A percentile compares a stretch with the other conserved stretches of the same genome.
These are phyloP conservation scores for Persicaria maculosa DNA, from an alignment of 148 eudicot species.

Conservation along the genomic window DNA sequence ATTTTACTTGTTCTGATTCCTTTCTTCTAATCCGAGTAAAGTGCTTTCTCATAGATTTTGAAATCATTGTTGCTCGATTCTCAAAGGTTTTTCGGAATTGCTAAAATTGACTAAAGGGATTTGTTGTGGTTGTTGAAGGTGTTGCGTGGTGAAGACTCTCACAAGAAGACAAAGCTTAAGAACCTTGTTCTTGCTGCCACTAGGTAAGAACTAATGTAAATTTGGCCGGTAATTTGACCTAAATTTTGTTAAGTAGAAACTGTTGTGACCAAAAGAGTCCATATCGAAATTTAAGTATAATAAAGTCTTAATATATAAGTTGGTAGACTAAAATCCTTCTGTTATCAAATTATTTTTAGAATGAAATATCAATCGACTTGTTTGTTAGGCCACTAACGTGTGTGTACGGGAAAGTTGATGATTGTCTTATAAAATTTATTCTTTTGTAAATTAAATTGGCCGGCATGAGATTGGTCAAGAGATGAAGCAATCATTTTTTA, in stretches of 20 bases:
- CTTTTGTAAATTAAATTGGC: no score
- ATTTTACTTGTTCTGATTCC: neutral
- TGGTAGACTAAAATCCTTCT: no score
- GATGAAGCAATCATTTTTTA: neutral
- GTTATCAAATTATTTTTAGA: no score
- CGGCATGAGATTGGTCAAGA: no score
- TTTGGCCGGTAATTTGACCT: neutral
- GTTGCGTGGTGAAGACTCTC: conserved; percentile 47
- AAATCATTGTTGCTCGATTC: neutral
- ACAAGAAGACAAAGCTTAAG: conserved; percentile 52
- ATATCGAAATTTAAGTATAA: no score
- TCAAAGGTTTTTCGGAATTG: neutral
- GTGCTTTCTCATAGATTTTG: no score
- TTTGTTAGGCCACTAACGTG: no score
- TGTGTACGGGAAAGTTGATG: no score
- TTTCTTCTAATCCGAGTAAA: no score
- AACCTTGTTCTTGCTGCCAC: conserved; percentile 72
- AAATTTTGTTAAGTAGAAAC: neutral
- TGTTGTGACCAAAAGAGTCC: neutral
- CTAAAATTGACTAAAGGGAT: neutral
- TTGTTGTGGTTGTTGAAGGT: conserved; percentile 32
- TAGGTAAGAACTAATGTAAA: conserved; percentile 31
- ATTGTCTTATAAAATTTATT: no score
- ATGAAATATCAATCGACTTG: no score
- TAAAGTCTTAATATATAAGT: no score